phyloP scores from a whole-genome alignment of 2,329 filamentous ascomycete species.

The Coniochaeta pulveracea region DNA sequence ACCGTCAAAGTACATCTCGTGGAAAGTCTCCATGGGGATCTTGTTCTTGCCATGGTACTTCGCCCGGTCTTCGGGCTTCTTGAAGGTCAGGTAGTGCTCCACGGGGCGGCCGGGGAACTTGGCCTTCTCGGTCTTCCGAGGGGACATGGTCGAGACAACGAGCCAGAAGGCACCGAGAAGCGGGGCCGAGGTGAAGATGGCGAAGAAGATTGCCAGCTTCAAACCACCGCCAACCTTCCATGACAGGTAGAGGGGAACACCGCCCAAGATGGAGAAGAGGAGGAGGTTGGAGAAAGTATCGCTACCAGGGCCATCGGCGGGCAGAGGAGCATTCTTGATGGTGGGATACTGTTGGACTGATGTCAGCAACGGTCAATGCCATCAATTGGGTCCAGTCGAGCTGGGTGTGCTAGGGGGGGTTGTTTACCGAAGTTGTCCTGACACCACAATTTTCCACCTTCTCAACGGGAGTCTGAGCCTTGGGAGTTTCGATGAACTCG shows the following conservation, averaged over 20 bases:
- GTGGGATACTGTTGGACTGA: constrained; percentile 53
- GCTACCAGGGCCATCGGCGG: constrained; percentile 74
- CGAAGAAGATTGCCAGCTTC: constrained; percentile 82
- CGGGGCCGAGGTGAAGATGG: constrained; percentile 65
- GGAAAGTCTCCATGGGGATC: constrained; percentile 86
- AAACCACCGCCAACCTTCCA: constrained; percentile 77
- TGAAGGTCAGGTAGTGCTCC: constrained; percentile 83
- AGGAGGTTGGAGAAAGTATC: constrained; percentile 80
- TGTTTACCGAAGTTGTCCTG: constrained; percentile 39
- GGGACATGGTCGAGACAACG: constrained; percentile 65
- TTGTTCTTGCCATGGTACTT: constrained; percentile 71
- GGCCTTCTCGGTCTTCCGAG: constrained; percentile 88
- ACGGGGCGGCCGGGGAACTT: constrained; percentile 75
- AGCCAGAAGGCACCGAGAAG: constrained; percentile 78
- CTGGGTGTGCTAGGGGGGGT: constrained; percentile 1
- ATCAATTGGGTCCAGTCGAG: constrained; percentile 5
- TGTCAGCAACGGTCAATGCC: too few relatives aligned
- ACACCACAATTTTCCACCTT: constrained; percentile 44
- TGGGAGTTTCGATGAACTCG: constrained; percentile 52
- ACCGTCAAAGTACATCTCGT: constrained; percentile 95
- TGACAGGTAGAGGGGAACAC: constrained; percentile 68
- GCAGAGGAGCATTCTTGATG: constrained; percentile 90
- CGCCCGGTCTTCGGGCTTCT: constrained; percentile 44
- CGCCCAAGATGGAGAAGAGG: constrained; percentile 57
- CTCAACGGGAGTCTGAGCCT: constrained; percentile 34